Evolutionary conservation across 139 green algal genomes (phyloP), one percentile per base, ranked within the genome.

Genomic region (Nannochloris sp.): DNA sequence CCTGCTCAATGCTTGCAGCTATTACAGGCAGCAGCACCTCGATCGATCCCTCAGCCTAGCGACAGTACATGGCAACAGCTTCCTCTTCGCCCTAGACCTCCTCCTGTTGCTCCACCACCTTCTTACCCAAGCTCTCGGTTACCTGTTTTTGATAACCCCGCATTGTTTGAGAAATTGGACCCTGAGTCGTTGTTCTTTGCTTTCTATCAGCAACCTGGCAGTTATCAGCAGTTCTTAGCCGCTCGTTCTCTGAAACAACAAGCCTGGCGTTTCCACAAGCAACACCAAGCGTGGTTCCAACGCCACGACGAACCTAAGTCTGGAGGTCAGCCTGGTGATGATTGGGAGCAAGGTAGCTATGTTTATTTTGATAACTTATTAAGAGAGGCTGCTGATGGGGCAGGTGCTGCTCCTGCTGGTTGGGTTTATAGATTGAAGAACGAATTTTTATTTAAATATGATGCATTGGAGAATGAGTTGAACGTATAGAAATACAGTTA

Each of bases 181-280:
- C 82, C 78, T 15, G 93, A 99, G 73, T 88, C 86, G 47, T 84
- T 99, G 10, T 98, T 99, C 79, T 98, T 97, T 68, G 81, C 87
- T 33, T 99, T 98, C 72, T 98, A 99, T 83, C 92, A 95, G 79
- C 92, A 96, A 77, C 92, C 85, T 4, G 85, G 82, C 33, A 81
- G 68, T 1, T 87, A 89, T 71, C 83, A 95, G 79, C 90, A 98
- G 81, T 95, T 92, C 73, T 78, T 98, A 30, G 92, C 92, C 4
- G 92, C 92, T 3, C 81, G 83, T 15, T 88, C 94, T 79, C 83
- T 98, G 15, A 97, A 97, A 80, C 71, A 83, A 23, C 88, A 97
- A 77, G 86, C 78, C 2, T 98, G 92, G 93, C 80, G 92, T 12
- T 98, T 93, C 73, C 90, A 98, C 84, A 96, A 92, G 70, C 82